A percentile compares a stretch with the other conserved stretches of the same genome.
Conservation (phyloP, 306 rosid genomes). For the Mucuna pruriens region DNA sequence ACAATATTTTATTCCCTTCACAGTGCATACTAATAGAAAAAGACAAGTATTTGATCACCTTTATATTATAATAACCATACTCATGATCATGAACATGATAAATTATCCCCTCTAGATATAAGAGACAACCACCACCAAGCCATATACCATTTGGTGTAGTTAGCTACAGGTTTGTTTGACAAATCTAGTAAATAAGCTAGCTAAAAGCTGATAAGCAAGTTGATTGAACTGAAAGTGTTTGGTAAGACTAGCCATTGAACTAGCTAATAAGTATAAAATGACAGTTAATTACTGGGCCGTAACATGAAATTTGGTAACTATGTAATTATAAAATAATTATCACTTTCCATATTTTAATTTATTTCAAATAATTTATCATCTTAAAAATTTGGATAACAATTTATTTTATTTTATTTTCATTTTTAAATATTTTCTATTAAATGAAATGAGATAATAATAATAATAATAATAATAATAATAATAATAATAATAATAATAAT, state of each 20-base stretch:
- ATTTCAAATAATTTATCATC: neutral
- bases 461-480: too few species aligned
- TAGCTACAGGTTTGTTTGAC: neutral
- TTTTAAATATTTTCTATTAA: neutral
- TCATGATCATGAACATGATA: constrained; percentile 10
- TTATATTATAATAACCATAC: neutral
- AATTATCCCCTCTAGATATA: neutral
- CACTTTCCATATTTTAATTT: neutral
- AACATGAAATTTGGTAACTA: neutral
- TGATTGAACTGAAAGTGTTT: neutral
- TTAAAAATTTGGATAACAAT: neutral
- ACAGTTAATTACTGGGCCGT: neutral
- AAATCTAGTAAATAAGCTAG: neutral
- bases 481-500: too few species aligned
- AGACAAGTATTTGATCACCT: neutral
- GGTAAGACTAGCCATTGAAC: neutral
- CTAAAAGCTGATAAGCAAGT: neutral
- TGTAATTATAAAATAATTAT: neutral
- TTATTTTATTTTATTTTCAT: neutral
- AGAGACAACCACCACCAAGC: neutral
- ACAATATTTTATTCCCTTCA: neutral
- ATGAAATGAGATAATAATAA: neutral
- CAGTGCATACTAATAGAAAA: constrained; percentile 1
- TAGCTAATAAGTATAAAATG: neutral
- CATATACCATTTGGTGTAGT: neutral